Evolutionary conservation across 805 yeast species (phyloP), one percentile per base, ranked within the genome.

Genomic region (Candida oleophila): DNA sequence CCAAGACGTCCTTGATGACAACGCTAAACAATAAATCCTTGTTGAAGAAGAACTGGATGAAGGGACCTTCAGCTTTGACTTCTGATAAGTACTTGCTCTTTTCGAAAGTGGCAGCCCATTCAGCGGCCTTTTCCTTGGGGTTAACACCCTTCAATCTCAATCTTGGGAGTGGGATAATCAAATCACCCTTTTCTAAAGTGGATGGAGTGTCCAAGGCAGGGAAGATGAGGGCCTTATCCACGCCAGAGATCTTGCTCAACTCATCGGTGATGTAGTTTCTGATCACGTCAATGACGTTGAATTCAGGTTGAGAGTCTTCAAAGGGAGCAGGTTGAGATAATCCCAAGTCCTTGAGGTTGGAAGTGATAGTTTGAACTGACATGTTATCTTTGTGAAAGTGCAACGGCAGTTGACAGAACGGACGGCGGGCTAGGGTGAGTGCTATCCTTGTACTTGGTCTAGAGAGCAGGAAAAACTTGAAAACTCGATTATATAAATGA

Each of bases 151-250:
- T 78, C 59, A 96, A 80, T 59, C 75, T 62, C 59, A 86, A 73
- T 65, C 97, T 83, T 57, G 98, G 99, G 38, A 94, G 77, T 38
- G 99, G 97, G 46, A 92, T 81, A 51, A 92, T 78, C 59, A 94
- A 77, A 66, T 94, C 99, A 62, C 98, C 99, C 60, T 92, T 85
- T 49, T 90, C 97, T 55, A 87, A 70, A 36, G 90, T 84, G 53
- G 79, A 76, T 19, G 97, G 89, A 76, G 92, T 81, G 68, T 94
- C 98, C 59, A 94, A 76, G 33, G 96, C 89, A 47, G 89, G 87
- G 66, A 77, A 88, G 52, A 91, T 88, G 43, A 89, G 64, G 3
- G 72, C 69, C 47, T 77, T 69, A 49, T 85, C 86, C 36, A 90
- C 95, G 33, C 84, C 85, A 16, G 95, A 77, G 55, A 94, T 70